A percentile compares a stretch with the other conserved stretches of the same genome.
Conservation (phyloP, 225 moss, liverwort and hornwort species). For the Lunularia cruciata region DNA sequence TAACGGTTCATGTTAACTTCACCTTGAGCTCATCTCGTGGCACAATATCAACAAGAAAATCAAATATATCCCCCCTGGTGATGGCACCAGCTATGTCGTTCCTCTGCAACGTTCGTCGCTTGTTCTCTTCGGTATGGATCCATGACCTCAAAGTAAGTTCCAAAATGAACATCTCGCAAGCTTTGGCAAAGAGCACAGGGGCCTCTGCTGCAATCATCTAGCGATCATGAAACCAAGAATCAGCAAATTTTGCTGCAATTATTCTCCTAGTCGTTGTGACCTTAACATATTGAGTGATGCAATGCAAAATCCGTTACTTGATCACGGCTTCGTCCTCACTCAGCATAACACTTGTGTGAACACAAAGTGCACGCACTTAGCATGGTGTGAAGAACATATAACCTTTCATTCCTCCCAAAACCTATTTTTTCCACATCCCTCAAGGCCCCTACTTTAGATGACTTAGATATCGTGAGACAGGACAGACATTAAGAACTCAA, state of each 20-base stretch:
- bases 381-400: too few relatives aligned
- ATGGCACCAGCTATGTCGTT: constrained; percentile 96
- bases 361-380: too few relatives aligned
- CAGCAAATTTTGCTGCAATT: not conserved
- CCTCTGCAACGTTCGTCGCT: constrained; percentile 78
- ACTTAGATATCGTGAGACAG: too few relatives aligned
- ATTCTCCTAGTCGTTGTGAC: too few relatives aligned
- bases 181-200: constrained; percentile 88
- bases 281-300: too few relatives aligned
- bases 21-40: constrained; percentile 96
- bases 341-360: too few relatives aligned
- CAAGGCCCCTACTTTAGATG: too few relatives aligned
- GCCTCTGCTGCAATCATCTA: constrained; percentile 99
- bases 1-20: not conserved
- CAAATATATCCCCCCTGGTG: constrained; percentile 90
- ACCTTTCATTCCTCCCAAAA: too few relatives aligned
- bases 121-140: constrained; percentile 97
- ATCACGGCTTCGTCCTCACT: too few relatives aligned
- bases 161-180: constrained; percentile 97
- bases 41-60: constrained; percentile 95
- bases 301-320: too few relatives aligned
- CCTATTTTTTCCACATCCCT: too few relatives aligned
- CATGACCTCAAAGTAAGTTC: constrained; percentile 90
- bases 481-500: too few relatives aligned
- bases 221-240: not conserved